Evolutionary conservation across 2,329 filamentous ascomycete species (phyloP).

Genomic region (Aotearoamyces nothofagi): DNA sequence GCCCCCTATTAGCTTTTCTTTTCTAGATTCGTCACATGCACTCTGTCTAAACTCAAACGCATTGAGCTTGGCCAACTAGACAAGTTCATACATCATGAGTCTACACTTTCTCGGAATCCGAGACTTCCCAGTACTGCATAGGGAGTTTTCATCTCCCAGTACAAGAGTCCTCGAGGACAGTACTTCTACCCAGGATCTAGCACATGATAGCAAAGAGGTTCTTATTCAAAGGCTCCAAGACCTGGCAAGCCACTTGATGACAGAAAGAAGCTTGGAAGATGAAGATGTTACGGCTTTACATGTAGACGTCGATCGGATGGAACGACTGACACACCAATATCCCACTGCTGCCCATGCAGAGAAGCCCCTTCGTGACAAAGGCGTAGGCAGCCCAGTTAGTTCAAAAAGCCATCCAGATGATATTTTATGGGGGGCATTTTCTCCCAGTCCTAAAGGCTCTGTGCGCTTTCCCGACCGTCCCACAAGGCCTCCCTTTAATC

Average conservation of each 20-base stretch:
- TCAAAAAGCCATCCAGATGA: not conserved
- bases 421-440: not conserved
- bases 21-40: too few relatives aligned
- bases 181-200: constrained; percentile 6
- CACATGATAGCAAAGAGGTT: constrained; percentile 19
- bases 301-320: constrained; percentile 22
- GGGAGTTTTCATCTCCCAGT: constrained; percentile 11
- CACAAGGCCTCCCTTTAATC: too few relatives aligned
- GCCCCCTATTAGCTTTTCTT: too few relatives aligned
- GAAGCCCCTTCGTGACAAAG: not conserved
- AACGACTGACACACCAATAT: constrained; percentile 13
- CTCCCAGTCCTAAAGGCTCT: not conserved
- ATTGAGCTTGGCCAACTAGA: not conserved
- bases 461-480: not conserved
- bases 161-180: constrained; percentile 3
- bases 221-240: constrained; percentile 19
- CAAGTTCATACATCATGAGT: constrained; percentile 10
- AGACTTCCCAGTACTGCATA: constrained; percentile 12
- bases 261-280: constrained; percentile 13
- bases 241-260: constrained; percentile 18
- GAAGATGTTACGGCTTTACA: constrained; percentile 19
- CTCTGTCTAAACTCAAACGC: not conserved
- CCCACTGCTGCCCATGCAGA: not conserved
- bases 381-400: not conserved
- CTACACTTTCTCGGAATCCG: constrained; percentile 13